Percentiles rank a stretch among this genome's conserved stretches.
Conservation (phyloP, 352 stramenopile genomes). For the Globisporangium radiosum region DNA sequence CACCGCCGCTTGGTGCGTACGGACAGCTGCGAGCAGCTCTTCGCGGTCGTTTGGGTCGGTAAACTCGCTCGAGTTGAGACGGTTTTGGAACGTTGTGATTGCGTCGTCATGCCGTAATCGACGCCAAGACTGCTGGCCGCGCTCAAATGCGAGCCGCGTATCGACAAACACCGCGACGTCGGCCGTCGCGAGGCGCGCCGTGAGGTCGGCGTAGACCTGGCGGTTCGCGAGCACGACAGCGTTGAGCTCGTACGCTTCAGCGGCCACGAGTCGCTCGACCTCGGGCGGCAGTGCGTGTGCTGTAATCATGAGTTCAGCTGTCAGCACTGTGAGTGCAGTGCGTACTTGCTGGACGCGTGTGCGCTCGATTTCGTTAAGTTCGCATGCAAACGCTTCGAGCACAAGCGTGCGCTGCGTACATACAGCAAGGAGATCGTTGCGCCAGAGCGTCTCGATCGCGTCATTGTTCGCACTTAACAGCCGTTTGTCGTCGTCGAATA, state of each 20-base stretch:
- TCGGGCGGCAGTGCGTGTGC: conserved; percentile 52
- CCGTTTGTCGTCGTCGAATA: conserved; percentile 23
- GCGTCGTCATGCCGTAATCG: conserved; percentile 69
- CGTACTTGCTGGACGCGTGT: conserved; percentile 37
- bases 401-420: conserved; percentile 37
- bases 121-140: conserved; percentile 56
- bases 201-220: conserved; percentile 61
- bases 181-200: conserved; percentile 51
- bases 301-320: conserved; percentile 53
- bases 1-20: conserved; percentile 34
- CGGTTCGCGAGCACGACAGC: conserved; percentile 78
- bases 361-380: conserved; percentile 50
- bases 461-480: conserved; percentile 35
- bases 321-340: conserved; percentile 32
- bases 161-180: conserved; percentile 65
- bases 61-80: conserved; percentile 55
- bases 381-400: conserved; percentile 31
- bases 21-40: conserved; percentile 47
- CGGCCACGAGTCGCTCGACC: conserved; percentile 70
- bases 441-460: conserved; percentile 35
- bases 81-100: conserved; percentile 47
- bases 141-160: conserved; percentile 58
- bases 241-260: conserved; percentile 73
- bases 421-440: conserved; percentile 21
- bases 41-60: conserved; percentile 60